These are phyloP conservation scores for Colletotrichum higginsianum DNA, from an alignment of 2,329 filamentous ascomycete genomes.

Conservation along the genomic window DNA sequence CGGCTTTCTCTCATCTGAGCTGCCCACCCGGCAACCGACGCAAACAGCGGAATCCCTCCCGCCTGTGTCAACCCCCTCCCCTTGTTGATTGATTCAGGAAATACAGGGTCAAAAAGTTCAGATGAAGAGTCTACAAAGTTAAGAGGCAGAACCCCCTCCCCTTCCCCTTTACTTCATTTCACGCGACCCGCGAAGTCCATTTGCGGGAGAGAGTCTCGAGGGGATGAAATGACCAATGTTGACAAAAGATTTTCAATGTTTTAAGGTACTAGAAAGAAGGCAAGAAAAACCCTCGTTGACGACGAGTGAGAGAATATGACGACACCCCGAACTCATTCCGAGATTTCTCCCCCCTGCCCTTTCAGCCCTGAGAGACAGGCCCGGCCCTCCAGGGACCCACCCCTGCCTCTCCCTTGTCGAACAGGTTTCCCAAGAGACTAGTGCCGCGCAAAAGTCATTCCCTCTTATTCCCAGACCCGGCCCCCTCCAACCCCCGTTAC, in stretches of 20 bases:
- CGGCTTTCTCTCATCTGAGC: not conserved
- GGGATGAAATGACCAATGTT: no score
- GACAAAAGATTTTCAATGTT: no score
- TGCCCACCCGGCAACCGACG: conserved; percentile 10
- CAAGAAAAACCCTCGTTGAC: not conserved
- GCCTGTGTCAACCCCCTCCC: not conserved
- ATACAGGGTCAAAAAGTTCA: not conserved
- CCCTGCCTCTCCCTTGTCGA: not conserved
- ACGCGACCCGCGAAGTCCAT: not conserved
- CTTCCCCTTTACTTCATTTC: no score
- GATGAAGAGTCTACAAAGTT: not conserved
- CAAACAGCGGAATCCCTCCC: conserved; percentile 16
- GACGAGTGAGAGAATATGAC: conserved; percentile 14
- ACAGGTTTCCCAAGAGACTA: conserved; percentile 9
- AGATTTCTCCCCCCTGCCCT: conserved; percentile 37
- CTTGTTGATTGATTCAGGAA: no score
- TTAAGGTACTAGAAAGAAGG: not conserved
- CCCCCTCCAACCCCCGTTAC: not conserved
- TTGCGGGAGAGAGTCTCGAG: not conserved
- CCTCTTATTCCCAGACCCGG: conserved; percentile 42
- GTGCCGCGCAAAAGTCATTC: conserved; percentile 30
- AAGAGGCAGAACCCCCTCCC: no score
- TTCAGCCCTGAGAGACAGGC: conserved; percentile 28
- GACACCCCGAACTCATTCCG: conserved; percentile 40
- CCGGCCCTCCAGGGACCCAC: not conserved